Conservation (phyloP, 2,329 filamentous ascomycete species). For the Beauveria varroae region DNA sequence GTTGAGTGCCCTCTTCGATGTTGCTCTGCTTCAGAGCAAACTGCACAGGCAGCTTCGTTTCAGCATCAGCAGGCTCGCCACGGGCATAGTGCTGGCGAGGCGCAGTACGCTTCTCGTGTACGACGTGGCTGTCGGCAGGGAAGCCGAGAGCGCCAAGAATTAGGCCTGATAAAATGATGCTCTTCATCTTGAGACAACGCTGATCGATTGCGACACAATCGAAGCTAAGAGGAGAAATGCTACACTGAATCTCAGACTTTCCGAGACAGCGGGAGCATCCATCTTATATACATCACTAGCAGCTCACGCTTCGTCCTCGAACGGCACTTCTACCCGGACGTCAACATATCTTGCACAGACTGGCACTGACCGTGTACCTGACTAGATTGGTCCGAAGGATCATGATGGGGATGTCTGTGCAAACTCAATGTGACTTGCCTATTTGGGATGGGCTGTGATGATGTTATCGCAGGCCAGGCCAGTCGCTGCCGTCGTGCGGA, state of each 20-base stretch:
- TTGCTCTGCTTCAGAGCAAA: slow-evolving; percentile 39
- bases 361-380: not conserved
- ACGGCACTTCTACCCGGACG: not conserved
- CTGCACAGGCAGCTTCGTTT: slow-evolving; percentile 24
- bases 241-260: not conserved
- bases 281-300: not conserved
- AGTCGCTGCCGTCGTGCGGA: no score
- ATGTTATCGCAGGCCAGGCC: no score
- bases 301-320: not conserved
- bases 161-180: slow-evolving; percentile 1
- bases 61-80: slow-evolving; percentile 10
- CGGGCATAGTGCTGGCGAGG: slow-evolving; percentile 7
- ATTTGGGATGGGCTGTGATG: not conserved
- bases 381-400: not conserved
- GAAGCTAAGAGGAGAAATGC: not conserved
- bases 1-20: slow-evolving; percentile 33
- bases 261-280: not conserved
- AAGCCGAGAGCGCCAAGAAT: slow-evolving; percentile 2
- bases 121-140: slow-evolving; percentile 9
- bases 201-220: not conserved
- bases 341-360: not conserved
- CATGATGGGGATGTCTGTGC: not conserved
- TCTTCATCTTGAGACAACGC: not conserved
- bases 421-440: slow-evolving; percentile 1
- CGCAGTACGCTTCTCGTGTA: slow-evolving; percentile 13